phyloP scores from a whole-genome alignment of 495 filamentous ascomycete genomes.

The Talaromyces wortmannii region DNA sequence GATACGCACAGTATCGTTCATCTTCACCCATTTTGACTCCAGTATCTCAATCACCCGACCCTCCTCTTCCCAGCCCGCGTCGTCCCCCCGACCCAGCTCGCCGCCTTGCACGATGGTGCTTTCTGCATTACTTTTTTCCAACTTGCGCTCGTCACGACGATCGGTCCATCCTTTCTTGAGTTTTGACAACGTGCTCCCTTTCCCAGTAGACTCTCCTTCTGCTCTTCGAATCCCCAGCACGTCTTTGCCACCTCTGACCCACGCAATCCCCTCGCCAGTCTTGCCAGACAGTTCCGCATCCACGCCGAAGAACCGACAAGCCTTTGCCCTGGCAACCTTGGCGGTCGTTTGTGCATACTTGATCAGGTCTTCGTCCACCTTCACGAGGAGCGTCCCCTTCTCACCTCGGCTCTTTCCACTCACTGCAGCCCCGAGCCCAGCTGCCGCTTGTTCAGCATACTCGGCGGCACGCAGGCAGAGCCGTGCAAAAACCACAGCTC shows the following conservation, averaged over 20 bases:
- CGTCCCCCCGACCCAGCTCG: constrained; percentile 63
- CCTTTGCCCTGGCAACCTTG: constrained; percentile 67
- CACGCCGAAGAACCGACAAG: constrained; percentile 83
- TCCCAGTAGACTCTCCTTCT: constrained; percentile 14
- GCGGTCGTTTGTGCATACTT: constrained; percentile 69
- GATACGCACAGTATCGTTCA: constrained; percentile 79
- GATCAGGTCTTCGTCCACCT: constrained; percentile 56
- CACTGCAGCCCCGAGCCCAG: constrained; percentile 35
- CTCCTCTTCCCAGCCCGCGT: constrained; percentile 81
- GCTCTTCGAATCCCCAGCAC: constrained; percentile 53
- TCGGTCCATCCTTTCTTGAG: constrained; percentile 45
- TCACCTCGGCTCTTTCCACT: constrained; percentile 7
- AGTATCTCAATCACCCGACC: constrained; percentile 79
- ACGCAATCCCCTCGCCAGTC: constrained; percentile 75
- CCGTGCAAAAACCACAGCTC: constrained; percentile 78
- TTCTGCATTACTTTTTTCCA: constrained; percentile 49
- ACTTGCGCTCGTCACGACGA: constrained; percentile 39
- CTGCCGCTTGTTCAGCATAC: constrained; percentile 44
- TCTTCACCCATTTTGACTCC: constrained; percentile 81
- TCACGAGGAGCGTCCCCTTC: constrained; percentile 22
- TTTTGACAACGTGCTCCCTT: constrained; percentile 40
- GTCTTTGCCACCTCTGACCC: constrained; percentile 66
- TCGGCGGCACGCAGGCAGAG: constrained; percentile 68
- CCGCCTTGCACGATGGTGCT: constrained; percentile 18
- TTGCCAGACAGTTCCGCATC: constrained; percentile 79